phyloP scores from a whole-genome alignment of 768 basidiomycete species.

The Tulasnella sp. region DNA sequence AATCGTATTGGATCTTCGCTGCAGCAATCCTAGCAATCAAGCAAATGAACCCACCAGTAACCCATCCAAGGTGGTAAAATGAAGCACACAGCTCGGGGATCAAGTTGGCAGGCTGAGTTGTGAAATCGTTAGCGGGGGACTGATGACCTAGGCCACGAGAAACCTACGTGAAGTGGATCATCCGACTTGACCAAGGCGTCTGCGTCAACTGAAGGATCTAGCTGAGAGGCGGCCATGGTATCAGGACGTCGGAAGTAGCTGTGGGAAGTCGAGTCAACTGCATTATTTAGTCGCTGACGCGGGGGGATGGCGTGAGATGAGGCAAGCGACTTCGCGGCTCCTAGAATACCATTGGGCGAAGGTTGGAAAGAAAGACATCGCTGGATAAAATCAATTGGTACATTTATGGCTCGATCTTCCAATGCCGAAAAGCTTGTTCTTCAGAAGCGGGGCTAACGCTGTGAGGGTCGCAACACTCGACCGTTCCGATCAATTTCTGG shows the following conservation, averaged over 20 bases:
- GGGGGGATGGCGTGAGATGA: slow-evolving; percentile 2
- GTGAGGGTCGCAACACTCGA: not conserved
- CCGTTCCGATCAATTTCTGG: not conserved
- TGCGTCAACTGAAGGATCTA: not conserved
- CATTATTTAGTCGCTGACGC: not conserved
- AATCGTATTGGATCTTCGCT: not conserved
- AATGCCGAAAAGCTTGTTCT: not conserved
- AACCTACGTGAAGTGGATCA: slow-evolving; percentile 19
- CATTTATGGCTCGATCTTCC: not conserved
- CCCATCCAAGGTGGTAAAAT: slow-evolving; percentile 88
- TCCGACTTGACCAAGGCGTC: slow-evolving; percentile 18
- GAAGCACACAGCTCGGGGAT: slow-evolving; percentile 79
- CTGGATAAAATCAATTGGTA: not conserved
- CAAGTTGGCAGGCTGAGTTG: slow-evolving; percentile 78
- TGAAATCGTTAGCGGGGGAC: not conserved
- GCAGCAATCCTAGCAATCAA: slow-evolving; percentile 27
- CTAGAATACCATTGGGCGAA: not conserved
- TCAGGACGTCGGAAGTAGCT: not conserved
- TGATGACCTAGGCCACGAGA: not conserved
- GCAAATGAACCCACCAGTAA: slow-evolving; percentile 73
- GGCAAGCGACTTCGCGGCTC: not conserved
- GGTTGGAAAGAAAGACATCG: not conserved
- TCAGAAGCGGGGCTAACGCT: not conserved
- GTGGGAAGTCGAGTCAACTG: not conserved
- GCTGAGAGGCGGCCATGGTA: not conserved